These are phyloP conservation scores for Dactylorhiza incarnata DNA, from an alignment of 106 monocot species.

Conservation along the genomic window DNA sequence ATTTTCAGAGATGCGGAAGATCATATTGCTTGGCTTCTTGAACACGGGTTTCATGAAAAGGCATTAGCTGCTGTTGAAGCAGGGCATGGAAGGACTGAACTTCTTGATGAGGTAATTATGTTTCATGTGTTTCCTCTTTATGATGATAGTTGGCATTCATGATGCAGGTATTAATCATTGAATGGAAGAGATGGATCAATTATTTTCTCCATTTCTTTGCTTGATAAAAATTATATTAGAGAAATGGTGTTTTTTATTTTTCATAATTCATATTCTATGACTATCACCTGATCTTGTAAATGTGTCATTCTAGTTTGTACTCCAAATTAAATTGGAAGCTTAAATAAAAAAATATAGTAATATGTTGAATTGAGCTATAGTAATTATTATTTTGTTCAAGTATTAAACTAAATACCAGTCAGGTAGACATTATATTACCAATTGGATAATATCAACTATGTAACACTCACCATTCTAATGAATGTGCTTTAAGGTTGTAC, in stretches of 20 bases:
- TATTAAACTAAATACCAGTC: background rate
- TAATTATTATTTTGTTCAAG: background rate
- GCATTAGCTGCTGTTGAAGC: constrained; percentile 98
- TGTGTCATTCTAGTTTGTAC: too few species aligned
- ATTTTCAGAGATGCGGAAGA: constrained; percentile 92
- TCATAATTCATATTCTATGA: too few species aligned
- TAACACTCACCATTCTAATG: background rate
- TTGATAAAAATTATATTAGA: background rate
- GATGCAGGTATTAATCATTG: background rate
- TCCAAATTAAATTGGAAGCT: too few species aligned
- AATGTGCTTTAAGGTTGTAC: background rate
- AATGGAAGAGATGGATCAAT: background rate
- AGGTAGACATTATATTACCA: background rate
- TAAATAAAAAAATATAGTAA: background rate
- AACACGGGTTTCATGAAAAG: constrained; percentile 94
- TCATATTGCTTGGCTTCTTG: constrained; percentile 97
- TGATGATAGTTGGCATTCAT: background rate
- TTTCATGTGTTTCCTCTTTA: background rate
- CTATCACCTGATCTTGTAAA: too few species aligned
- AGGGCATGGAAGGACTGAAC: constrained; percentile 67
- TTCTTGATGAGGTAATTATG: constrained; percentile 70
- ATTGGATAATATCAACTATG: background rate
- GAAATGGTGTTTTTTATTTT: too few species aligned
- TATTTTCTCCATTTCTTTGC: background rate
- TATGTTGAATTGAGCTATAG: background rate